phyloP scores from a whole-genome alignment of 2,329 filamentous ascomycete genomes.

The Malbranchea cinnamomea region DNA sequence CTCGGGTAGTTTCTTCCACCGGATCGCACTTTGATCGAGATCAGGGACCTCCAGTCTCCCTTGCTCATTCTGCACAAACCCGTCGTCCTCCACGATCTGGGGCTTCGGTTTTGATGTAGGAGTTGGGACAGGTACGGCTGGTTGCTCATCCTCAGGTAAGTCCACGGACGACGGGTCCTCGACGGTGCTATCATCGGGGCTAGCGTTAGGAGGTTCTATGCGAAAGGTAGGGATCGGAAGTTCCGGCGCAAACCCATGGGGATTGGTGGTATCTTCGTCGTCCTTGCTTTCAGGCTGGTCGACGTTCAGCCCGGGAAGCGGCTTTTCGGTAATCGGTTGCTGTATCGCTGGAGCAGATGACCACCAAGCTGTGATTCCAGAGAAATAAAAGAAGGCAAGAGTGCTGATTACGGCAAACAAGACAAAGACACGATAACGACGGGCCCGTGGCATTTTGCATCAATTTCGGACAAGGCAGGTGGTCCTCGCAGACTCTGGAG shows the following conservation, averaged over 20 bases:
- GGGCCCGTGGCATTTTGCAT: constrained; percentile 31
- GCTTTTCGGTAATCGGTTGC: constrained; percentile 1
- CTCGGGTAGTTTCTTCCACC: constrained; percentile 63
- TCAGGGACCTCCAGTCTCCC: constrained; percentile 20
- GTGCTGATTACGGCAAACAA: constrained; percentile 29
- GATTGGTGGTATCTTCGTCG: background rate
- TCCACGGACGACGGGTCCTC: no score
- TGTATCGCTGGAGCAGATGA: constrained; percentile 2
- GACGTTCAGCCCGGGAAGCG: background rate
- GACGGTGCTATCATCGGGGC: no score
- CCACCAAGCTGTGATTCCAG: constrained; percentile 28
- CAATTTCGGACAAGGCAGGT: background rate
- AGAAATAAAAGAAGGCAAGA: constrained; percentile 37
- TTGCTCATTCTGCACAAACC: constrained; percentile 19
- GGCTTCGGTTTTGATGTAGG: background rate
- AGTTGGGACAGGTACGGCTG: no score
- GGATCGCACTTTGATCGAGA: constrained; percentile 25
- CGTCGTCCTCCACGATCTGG: constrained; percentile 8
- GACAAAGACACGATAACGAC: constrained; percentile 33
- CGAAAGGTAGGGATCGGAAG: background rate
- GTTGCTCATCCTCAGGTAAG: no score
- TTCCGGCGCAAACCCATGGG: background rate
- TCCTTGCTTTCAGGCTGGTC: background rate
- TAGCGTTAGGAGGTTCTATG: no score
- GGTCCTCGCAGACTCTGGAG: no score